These are phyloP conservation scores for Gyrodon lividus DNA, from an alignment of 768 basidiomycete species.

Conservation along the genomic window DNA sequence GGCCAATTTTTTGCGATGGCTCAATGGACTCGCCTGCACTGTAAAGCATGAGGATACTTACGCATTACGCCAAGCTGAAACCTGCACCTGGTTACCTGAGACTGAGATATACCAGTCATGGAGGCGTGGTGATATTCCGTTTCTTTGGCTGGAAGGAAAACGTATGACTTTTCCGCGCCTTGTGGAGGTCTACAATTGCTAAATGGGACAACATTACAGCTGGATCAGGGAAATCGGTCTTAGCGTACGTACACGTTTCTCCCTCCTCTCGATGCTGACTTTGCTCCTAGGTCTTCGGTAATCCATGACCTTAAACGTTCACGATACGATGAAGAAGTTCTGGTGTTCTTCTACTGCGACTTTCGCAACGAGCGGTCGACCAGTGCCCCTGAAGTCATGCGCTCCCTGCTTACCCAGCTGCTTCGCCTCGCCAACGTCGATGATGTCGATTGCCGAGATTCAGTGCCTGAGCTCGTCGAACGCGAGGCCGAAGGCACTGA, in stretches of 20 bases:
- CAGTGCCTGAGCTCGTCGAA: neutral
- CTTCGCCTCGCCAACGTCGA: neutral
- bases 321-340: too few relatives aligned
- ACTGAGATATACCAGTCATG: neutral
- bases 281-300: neutral
- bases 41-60: neutral
- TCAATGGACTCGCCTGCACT: neutral
- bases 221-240: neutral
- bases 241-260: neutral
- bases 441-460: too few relatives aligned
- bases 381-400: neutral
- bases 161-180: neutral
- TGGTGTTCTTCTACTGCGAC: slow-evolving; percentile 1
- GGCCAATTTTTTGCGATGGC: too few relatives aligned
- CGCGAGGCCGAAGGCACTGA: neutral
- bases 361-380: neutral
- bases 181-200: neutral
- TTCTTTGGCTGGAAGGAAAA: neutral
- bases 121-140: neutral
- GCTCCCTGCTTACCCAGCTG: too few relatives aligned
- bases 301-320: neutral
- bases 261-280: neutral
- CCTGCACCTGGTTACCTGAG: neutral
- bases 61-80: neutral
- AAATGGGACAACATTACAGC: neutral